phyloP scores from a whole-genome alignment of 2,329 filamentous ascomycete species.

The Phialemonium atrogriseum region DNA sequence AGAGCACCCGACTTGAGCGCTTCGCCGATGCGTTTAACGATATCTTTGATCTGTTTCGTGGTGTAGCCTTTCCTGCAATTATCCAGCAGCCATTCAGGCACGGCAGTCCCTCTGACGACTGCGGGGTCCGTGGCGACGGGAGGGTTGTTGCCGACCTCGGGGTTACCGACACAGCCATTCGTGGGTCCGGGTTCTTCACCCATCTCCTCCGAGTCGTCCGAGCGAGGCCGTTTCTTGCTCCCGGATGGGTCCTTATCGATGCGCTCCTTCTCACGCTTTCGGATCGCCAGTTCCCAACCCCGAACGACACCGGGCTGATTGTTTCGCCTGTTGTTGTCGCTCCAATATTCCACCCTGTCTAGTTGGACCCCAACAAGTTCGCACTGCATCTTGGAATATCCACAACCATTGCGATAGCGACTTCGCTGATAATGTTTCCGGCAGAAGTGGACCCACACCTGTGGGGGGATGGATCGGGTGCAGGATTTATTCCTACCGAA shows the following conservation, averaged over 20 bases:
- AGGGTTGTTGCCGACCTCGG: conserved; percentile 20
- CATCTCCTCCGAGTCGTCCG: background rate
- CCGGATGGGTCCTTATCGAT: conserved; percentile 2
- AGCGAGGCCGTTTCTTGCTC: conserved; percentile 19
- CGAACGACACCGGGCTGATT: conserved; percentile 36
- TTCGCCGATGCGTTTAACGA: conserved; percentile 35
- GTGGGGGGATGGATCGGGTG: conserved; percentile 59
- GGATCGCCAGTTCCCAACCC: conserved; percentile 53
- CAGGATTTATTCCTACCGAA: conserved; percentile 77
- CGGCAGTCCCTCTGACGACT: conserved; percentile 28
- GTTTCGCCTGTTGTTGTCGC: conserved; percentile 33
- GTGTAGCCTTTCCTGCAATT: conserved; percentile 37
- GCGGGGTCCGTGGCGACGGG: conserved; percentile 12
- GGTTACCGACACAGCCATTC: too few species aligned
- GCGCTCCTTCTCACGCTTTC: conserved; percentile 56
- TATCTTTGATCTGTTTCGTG: conserved; percentile 35
- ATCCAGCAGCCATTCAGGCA: conserved; percentile 40
- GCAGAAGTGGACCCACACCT: conserved; percentile 70
- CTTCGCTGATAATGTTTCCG: conserved; percentile 76
- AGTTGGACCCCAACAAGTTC: conserved; percentile 57
- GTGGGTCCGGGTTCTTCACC: background rate
- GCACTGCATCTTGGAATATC: conserved; percentile 55
- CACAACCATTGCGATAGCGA: conserved; percentile 56
- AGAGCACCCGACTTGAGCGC: conserved; percentile 35
- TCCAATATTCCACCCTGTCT: conserved; percentile 55